Evolutionary conservation across 139 green algal species (phyloP), one percentile per base, ranked within the genome.

Genomic region (Picochlorum sp.): DNA sequence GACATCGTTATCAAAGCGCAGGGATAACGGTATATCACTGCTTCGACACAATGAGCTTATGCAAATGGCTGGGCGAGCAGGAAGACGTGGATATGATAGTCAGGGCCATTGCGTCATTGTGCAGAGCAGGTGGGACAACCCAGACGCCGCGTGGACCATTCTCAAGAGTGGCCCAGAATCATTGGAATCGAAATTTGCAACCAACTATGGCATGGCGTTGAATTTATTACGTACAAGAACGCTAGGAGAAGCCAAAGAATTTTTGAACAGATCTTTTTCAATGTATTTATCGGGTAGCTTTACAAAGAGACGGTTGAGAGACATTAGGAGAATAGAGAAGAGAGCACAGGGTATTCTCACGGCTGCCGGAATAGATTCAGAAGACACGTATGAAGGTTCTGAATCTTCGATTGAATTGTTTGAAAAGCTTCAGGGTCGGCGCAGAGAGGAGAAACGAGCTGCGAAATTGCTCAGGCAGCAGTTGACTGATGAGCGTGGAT

Each of bases 1-100:
- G 56, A 81, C 73, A 18, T 69, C 72, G 7, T 70, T 96, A n/a
- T 79, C 78, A 1, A 84, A 84, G 46, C 74, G 74, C 23, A 82
- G 76, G 4, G 78, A 88, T 62, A 70, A 72, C 4, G 80, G 68
- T 9, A 72, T 83, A 32, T 20, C 64, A 41, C 7, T 37, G 10
- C 71, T 96, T 65, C 75, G 72, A 24, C 89, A 96, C 73, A 96
- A 96, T 73, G 88, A 96, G 64, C 81, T 96, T 69, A 79, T 94
- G 69, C 89, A 84, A 63, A 83, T 85, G 78, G 81, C 79, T 18
- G 88, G 87, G 0, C 21, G 88, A 7, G 88, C 89, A 3, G 89
- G 89, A 28, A 74, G 89, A n/a, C 61, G 89, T 0, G 88, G 89
- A 11, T 96, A 78, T 47, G 89, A 96, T 74, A 84, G 64, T 6